A percentile compares a stretch with the other conserved stretches of the same genome.
Evolutionary conservation across 2,329 filamentous ascomycete species (phyloP).

Genomic region (Stachybotrys elegans): DNA sequence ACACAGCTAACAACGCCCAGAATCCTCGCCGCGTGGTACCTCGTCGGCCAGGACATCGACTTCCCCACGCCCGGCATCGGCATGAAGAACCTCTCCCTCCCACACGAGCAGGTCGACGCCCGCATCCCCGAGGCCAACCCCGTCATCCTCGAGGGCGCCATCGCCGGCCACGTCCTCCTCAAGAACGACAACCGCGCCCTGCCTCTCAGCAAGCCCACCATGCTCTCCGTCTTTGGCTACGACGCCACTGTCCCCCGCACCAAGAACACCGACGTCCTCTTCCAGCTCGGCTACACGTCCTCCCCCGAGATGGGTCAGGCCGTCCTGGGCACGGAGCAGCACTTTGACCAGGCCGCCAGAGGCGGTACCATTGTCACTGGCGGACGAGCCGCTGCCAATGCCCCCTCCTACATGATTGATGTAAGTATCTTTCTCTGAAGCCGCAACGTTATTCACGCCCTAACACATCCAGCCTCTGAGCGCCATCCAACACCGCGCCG

Average conservation of each 20-base stretch:
- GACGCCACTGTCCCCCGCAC: conserved; percentile 52
- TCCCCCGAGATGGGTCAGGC: conserved; percentile 40
- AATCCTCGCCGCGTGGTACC: conserved; percentile 58
- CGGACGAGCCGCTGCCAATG: conserved; percentile 46
- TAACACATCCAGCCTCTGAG: conserved; percentile 41
- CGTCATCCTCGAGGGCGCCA: conserved; percentile 45
- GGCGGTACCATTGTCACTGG: conserved; percentile 49
- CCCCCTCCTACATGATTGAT: conserved; percentile 44
- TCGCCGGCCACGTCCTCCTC: conserved; percentile 66
- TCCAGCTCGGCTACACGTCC: conserved; percentile 42
- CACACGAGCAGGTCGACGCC: conserved; percentile 43
- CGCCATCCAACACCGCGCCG: conserved; percentile 50
- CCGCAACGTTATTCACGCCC: not conserved
- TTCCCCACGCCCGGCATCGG: conserved; percentile 42
- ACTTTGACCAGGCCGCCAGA: conserved; percentile 43
- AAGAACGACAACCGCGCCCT: conserved; percentile 65
- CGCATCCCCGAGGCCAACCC: conserved; percentile 38
- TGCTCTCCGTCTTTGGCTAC: conserved; percentile 57
- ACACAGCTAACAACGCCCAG: conserved; percentile 35
- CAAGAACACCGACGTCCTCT: conserved; percentile 41
- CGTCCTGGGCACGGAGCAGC: conserved; percentile 33
- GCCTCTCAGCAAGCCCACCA: conserved; percentile 52
- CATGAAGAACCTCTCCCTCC: conserved; percentile 56
- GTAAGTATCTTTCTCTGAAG: conserved; percentile 29
- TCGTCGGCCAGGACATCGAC: conserved; percentile 44